Conservation (phyloP, 2,329 filamentous ascomycete genomes). For the Huntiella bhutanensis region DNA sequence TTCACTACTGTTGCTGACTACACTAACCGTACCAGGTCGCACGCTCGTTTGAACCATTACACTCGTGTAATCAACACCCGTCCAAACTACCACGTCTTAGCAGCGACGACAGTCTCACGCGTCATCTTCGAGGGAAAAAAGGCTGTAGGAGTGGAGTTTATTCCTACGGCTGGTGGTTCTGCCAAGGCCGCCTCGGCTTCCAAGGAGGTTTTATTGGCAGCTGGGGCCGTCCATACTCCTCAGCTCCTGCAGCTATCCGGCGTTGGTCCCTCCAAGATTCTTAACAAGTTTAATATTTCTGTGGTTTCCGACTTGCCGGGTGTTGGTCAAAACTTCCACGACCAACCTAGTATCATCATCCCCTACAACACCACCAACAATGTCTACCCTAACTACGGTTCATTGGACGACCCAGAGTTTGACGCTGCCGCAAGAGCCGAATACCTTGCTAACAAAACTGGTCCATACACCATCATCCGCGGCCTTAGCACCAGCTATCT, state of each 20-base stretch:
- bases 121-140: conserved; percentile 32
- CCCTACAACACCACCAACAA: conserved; percentile 15
- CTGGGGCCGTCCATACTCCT: conserved; percentile 23
- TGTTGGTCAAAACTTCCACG: conserved; percentile 29
- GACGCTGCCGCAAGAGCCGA: conserved; percentile 16
- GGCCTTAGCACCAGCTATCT: conserved; percentile 17
- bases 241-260: conserved; percentile 32
- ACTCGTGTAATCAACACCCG: conserved; percentile 20
- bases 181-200: conserved; percentile 7
- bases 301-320: conserved; percentile 26
- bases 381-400: conserved; percentile 14
- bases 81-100: conserved; percentile 39
- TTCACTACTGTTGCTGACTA: conserved; percentile 17
- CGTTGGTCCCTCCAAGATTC: conserved; percentile 22
- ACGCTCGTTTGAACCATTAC: conserved; percentile 17
- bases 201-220: conserved; percentile 24
- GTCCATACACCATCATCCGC: conserved; percentile 17
- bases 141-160: conserved; percentile 41
- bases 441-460: conserved; percentile 17
- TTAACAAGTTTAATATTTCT: conserved; percentile 22
- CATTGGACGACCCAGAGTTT: conserved; percentile 17
- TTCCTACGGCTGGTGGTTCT: conserved; percentile 19
- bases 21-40: conserved; percentile 17
- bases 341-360: conserved; percentile 19
- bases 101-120: conserved; percentile 34